These are phyloP conservation scores for Phytophthora uliginosa DNA, from an alignment of 352 stramenopile species.

Conservation along the genomic window DNA sequence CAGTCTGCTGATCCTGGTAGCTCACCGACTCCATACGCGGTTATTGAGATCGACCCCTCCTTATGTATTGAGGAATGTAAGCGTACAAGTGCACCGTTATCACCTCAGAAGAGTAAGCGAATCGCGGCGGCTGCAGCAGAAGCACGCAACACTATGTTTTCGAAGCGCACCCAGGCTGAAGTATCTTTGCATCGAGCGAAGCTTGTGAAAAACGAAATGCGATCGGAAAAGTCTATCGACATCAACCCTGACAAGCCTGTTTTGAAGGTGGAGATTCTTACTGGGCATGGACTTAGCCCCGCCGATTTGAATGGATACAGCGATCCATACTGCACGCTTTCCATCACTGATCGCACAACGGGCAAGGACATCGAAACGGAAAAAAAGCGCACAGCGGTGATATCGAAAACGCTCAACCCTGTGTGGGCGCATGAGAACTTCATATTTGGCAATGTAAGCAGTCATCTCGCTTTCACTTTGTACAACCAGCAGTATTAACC, in stretches of 20 bases:
- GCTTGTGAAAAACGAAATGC: slow-evolving; percentile 67
- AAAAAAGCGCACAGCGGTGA: slow-evolving; percentile 77
- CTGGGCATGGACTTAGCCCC: slow-evolving; percentile 63
- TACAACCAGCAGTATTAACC: not conserved
- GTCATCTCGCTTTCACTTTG: not conserved
- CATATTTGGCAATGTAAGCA: slow-evolving; percentile 64
- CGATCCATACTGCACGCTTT: slow-evolving; percentile 80
- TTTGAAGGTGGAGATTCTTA: slow-evolving; percentile 68
- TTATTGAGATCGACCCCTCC: slow-evolving; percentile 70
- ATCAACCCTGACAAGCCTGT: slow-evolving; percentile 40
- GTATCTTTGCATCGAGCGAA: slow-evolving; percentile 66
- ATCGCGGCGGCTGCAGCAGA: slow-evolving; percentile 53
- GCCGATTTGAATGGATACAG: slow-evolving; percentile 77
- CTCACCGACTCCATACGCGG: slow-evolving; percentile 57
- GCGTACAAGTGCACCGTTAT: slow-evolving; percentile 53
- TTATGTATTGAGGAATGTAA: slow-evolving; percentile 69
- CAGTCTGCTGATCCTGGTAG: slow-evolving; percentile 29
- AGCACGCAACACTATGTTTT: slow-evolving; percentile 54
- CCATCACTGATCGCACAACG: slow-evolving; percentile 54
- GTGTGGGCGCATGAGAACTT: slow-evolving; percentile 77
- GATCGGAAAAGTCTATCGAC: slow-evolving; percentile 56
- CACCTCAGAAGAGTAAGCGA: slow-evolving; percentile 59
- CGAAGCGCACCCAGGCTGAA: slow-evolving; percentile 61
- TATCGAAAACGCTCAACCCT: slow-evolving; percentile 78
- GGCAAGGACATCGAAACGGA: slow-evolving; percentile 65